These are phyloP conservation scores for Vinca minor DNA, from an alignment of 257 asterid species.

Conservation along the genomic window DNA sequence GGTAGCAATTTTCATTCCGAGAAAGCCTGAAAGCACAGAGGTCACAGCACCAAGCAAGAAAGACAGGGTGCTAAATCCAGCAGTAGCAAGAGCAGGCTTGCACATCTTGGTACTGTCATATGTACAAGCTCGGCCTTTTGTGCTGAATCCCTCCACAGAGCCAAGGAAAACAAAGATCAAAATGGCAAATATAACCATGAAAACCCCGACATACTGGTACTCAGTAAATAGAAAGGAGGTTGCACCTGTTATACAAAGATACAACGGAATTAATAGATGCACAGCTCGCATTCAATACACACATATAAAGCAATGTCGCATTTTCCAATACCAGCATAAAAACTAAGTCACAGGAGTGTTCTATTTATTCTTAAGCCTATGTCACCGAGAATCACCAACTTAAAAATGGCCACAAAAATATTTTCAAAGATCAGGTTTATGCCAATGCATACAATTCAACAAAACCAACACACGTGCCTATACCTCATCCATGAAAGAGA, in stretches of 20 bases:
- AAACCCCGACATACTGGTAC: constrained; percentile 65
- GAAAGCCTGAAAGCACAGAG: constrained; percentile 67
- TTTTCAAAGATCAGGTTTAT: background rate
- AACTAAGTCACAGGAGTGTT: background rate
- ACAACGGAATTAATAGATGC: background rate
- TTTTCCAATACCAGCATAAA: background rate
- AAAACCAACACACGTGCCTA: background rate
- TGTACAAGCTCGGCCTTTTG: constrained; percentile 41
- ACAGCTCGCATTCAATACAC: background rate
- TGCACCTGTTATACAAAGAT: constrained; percentile 40
- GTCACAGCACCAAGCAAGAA: constrained; percentile 67
- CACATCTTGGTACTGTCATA: constrained; percentile 42
- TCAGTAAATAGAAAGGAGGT: constrained; percentile 58
- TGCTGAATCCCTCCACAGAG: constrained; percentile 65
- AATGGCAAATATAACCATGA: constrained; percentile 63
- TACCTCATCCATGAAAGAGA: background rate
- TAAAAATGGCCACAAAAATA: background rate
- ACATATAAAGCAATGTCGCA: no score
- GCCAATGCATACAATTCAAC: background rate
- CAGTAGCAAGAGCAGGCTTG: constrained; percentile 74
- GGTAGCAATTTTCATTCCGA: constrained; percentile 77
- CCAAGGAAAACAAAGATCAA: constrained; percentile 66
- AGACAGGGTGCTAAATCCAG: constrained; percentile 49
- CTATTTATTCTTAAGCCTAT: background rate
- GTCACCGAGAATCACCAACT: background rate